Base-by-base conservation (phyloP, 768 basidiomycete species). In the Boletus speciosus region DNA sequence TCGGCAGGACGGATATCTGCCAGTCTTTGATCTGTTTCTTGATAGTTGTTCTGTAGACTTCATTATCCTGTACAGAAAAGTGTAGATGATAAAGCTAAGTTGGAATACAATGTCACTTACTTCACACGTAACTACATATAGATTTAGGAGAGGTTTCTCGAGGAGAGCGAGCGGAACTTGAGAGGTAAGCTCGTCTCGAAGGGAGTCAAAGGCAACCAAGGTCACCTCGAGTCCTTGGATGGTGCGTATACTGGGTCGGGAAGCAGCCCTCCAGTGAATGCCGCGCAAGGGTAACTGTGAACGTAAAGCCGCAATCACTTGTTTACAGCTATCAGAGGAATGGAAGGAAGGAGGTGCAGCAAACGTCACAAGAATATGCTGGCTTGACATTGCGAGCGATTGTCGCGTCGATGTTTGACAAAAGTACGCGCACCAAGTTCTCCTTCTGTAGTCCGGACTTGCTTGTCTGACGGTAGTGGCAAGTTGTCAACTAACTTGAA, bases 21-120 rank as follows among this genome's bases (percentile, higher is more conserved):
- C 97, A 99, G 55, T 98, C 93, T 61, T 90, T 90, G 59, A 98
- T 88, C 68, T 96, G 91, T 58, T 86, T 89, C 66, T 85, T 88
- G 19, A 89, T 79, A 0, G 81, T 78, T 25, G 77, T 78, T 63
- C 85, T 86, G 76, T 99, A 99, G 4, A 78, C 74, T 44, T 98
- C 84, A 31, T 70, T 77, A 57, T 85, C 82, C 84, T 85, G 55
- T 36, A 31, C 32, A 41, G 12, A 14, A 19, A 19, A 19, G 44
- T 39, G 37, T 46, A 58, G 48, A 51, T 46, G 57, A 63, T 48
- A 49, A 57, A 29, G 29, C 51, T 5, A 12, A 38, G 21, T 43
- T 39, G 10, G 25, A 52, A 36, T 29, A 44, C 32, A 34, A 25
- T 47, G 50, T n/a, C 32, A 52, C 78, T 67, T 66, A 95, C 96